Percentiles rank a stretch among this genome's conserved stretches.
Evolutionary conservation across 371 early-diverging fungal genomes (phyloP).

Genomic region (Mucor piriformis): DNA sequence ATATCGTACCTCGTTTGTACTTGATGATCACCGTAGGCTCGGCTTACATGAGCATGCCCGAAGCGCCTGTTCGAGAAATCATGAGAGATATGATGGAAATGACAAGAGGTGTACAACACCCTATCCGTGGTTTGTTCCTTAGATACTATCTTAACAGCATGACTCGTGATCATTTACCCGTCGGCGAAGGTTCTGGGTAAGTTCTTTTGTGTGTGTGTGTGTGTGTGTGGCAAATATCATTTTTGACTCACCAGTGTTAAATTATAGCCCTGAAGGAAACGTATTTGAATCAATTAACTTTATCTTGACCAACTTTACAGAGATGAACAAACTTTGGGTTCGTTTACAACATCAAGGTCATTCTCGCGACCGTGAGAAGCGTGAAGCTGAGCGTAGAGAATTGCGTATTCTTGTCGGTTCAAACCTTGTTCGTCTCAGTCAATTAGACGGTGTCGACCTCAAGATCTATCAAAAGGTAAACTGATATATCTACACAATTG

Average conservation of each 20-base stretch:
- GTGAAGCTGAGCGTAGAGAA: conserved; percentile 94
- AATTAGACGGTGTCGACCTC: conserved; percentile 86
- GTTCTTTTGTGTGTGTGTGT: background rate
- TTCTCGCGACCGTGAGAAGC: conserved; percentile 87
- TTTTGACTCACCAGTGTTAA: background rate
- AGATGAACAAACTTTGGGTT: conserved; percentile 99
- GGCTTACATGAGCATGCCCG: conserved; percentile 84
- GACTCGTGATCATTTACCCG: conserved; percentile 86
- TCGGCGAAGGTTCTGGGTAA: conserved; percentile 59
- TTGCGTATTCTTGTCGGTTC: conserved; percentile 93
- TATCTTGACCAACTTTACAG: conserved; percentile 93
- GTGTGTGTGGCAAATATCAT: background rate
- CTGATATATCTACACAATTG: background rate
- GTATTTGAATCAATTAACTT: conserved; percentile 91
- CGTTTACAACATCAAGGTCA: conserved; percentile 96
- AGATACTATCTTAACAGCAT: conserved; percentile 89
- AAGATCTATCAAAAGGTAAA: conserved; percentile 75
- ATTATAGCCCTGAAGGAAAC: conserved; percentile 74
- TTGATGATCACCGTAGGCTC: conserved; percentile 96
- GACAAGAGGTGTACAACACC: conserved; percentile 96
- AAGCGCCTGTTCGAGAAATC: conserved; percentile 88
- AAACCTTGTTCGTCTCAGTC: conserved; percentile 93
- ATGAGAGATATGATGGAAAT: conserved; percentile 98
- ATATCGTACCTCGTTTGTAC: conserved; percentile 93
- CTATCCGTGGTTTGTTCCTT: conserved; percentile 92